Percentiles rank a stretch among this genome's conserved stretches.
Conservation (phyloP, 192 early-diverging fungal species). For the Nowakowskiella sp. region DNA sequence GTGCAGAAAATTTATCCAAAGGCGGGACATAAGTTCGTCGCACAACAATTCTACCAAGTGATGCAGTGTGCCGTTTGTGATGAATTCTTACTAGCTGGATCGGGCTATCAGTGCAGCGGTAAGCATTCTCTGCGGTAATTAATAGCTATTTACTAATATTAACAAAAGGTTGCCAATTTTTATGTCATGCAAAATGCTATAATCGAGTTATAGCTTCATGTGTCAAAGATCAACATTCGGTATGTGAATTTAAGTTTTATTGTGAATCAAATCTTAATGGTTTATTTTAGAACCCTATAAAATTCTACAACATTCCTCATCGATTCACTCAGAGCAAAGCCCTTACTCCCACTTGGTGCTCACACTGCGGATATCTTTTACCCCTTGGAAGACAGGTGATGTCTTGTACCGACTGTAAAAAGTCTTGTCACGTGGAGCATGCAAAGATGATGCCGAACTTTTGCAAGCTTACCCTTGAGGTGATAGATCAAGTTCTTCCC, state of each 20-base stretch:
- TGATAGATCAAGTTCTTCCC: not conserved
- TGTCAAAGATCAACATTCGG: slow-evolving; percentile 28
- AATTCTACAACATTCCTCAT: slow-evolving; percentile 84
- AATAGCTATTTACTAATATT: not conserved
- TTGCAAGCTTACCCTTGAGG: not conserved
- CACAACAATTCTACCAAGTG: slow-evolving; percentile 70
- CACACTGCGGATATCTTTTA: slow-evolving; percentile 67
- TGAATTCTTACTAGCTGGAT: slow-evolving; percentile 67
- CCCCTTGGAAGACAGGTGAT: not conserved
- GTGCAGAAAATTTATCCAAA: not conserved
- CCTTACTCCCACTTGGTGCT: slow-evolving; percentile 76
- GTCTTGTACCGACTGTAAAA: not conserved
- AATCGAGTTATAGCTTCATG: slow-evolving; percentile 69
- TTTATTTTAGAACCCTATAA: slow-evolving; percentile 43
- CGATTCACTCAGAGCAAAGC: slow-evolving; percentile 69
- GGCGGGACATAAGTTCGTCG: slow-evolving; percentile 76
- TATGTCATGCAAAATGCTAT: slow-evolving; percentile 71
- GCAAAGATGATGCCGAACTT: not conserved
- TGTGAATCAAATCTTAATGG: not conserved
- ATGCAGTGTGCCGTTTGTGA: slow-evolving; percentile 82
- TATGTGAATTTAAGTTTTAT: not conserved
- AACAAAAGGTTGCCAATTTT: slow-evolving; percentile 62
- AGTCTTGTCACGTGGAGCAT: not conserved
- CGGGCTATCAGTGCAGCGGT: slow-evolving; percentile 75
- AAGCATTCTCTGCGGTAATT: not conserved